Conservation (phyloP, 2,329 filamentous ascomycete species). For the Cladosporium sphaerospermum region DNA sequence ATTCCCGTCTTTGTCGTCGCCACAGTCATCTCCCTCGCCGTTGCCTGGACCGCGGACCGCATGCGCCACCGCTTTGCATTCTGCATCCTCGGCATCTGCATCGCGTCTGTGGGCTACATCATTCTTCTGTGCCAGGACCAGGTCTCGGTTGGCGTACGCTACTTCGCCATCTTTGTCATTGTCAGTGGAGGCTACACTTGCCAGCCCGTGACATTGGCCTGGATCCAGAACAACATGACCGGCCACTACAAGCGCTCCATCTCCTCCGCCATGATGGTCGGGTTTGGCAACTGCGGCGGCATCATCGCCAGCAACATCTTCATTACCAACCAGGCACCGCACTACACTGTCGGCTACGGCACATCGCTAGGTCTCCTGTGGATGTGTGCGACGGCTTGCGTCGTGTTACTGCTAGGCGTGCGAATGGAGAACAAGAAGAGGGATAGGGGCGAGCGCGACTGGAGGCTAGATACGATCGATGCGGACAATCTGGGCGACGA, state of each 20-base stretch:
- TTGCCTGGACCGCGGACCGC: slow-evolving; percentile 46
- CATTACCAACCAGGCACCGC: slow-evolving; percentile 41
- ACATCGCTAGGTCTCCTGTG: slow-evolving; percentile 43
- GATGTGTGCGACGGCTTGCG: slow-evolving; percentile 38
- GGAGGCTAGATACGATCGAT: slow-evolving; percentile 37
- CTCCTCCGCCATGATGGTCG: slow-evolving; percentile 47
- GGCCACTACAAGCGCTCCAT: slow-evolving; percentile 54
- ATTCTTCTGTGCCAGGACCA: slow-evolving; percentile 47
- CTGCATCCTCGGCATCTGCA: slow-evolving; percentile 44
- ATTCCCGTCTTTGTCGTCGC: slow-evolving; percentile 34
- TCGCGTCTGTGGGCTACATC: slow-evolving; percentile 50
- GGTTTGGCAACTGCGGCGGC: slow-evolving; percentile 46
- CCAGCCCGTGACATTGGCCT: slow-evolving; percentile 50
- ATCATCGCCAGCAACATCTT: slow-evolving; percentile 50
- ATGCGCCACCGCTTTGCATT: slow-evolving; percentile 49
- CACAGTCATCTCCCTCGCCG: slow-evolving; percentile 33
- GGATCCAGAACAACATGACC: slow-evolving; percentile 52
- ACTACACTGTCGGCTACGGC: slow-evolving; percentile 46
- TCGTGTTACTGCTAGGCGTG: slow-evolving; percentile 37
- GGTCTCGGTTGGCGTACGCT: slow-evolving; percentile 45
- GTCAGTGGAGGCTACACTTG: slow-evolving; percentile 50
- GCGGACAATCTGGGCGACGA: slow-evolving; percentile 47
- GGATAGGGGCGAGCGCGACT: slow-evolving; percentile 42
- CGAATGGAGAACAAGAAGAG: slow-evolving; percentile 42
- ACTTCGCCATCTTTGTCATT: slow-evolving; percentile 52